Conservation (phyloP, 2,329 filamentous ascomycete genomes). For the Capronia americana region DNA sequence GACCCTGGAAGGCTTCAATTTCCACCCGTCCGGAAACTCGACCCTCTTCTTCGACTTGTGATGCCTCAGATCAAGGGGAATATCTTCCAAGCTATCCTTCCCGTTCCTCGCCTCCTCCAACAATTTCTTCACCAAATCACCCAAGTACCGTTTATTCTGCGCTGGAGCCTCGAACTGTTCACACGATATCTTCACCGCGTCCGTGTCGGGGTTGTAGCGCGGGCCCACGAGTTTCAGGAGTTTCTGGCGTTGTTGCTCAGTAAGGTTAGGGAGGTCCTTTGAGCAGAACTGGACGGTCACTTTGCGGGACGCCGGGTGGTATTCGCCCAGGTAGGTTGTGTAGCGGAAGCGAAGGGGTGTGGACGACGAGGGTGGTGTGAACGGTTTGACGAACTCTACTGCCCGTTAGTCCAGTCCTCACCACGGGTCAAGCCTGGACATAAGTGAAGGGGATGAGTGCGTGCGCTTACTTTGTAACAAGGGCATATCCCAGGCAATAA, state of each 20-base stretch:
- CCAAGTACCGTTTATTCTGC: conserved; percentile 96
- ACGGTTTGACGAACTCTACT: conserved; percentile 81
- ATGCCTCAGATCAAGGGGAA: conserved; percentile 89
- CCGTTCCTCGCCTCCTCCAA: conserved; percentile 77
- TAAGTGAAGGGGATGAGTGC: not conserved
- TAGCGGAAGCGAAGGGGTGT: conserved; percentile 91
- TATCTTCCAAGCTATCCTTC: conserved; percentile 81
- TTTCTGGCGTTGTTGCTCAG: conserved; percentile 73
- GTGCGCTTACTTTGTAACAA: conserved; percentile 76
- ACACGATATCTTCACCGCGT: conserved; percentile 85
- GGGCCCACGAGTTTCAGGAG: conserved; percentile 84
- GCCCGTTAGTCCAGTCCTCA: conserved; percentile 31
- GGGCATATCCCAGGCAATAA: conserved; percentile 96
- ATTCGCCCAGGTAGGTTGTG: conserved; percentile 94
- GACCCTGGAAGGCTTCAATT: conserved; percentile 61
- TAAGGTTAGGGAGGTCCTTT: conserved; percentile 66
- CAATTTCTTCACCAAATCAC: conserved; percentile 75
- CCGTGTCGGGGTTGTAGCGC: conserved; percentile 84
- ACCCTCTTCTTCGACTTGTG: conserved; percentile 71
- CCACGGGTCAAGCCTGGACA: not conserved
- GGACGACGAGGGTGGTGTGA: conserved; percentile 68
- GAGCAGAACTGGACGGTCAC: conserved; percentile 90
- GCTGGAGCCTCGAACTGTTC: conserved; percentile 87
- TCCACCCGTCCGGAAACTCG: conserved; percentile 83
- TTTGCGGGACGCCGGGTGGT: conserved; percentile 89